A percentile compares a stretch with the other conserved stretches of the same genome.
These are phyloP conservation scores for Myxozyma geophila DNA, from an alignment of 805 yeast species.

Conservation along the genomic window DNA sequence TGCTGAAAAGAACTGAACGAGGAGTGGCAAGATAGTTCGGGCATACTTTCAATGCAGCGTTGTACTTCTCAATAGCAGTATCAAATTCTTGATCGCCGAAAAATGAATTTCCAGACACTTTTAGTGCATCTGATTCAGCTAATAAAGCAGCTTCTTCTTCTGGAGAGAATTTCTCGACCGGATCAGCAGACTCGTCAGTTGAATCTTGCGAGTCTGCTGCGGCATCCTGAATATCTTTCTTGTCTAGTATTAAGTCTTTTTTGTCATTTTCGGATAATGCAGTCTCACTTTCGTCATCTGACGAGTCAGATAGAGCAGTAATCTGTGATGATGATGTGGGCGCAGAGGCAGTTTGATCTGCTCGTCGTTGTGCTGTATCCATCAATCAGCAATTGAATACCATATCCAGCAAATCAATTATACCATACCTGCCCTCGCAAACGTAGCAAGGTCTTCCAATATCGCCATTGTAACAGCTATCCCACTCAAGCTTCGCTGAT, in stretches of 20 bases:
- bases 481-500: not conserved
- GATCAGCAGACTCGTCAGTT: not conserved
- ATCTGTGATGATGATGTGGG: not conserved
- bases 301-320: not conserved
- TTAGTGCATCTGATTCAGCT: conserved; percentile 46
- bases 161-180: conserved; percentile 24
- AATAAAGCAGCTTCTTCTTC: conserved; percentile 37
- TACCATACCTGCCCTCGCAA: conserved; percentile 6
- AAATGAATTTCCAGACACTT: conserved; percentile 46
- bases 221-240: not conserved
- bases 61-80: conserved; percentile 26
- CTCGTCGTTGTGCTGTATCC: conserved; percentile 5
- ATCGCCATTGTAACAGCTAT: conserved; percentile 4
- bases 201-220: not conserved
- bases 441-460: conserved; percentile 5
- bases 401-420: no score
- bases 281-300: not conserved
- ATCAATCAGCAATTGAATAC: not conserved
- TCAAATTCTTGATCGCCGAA: conserved; percentile 32
- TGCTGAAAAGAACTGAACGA: conserved; percentile 38
- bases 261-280: not conserved
- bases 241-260: not conserved
- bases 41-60: conserved; percentile 23
- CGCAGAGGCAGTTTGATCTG: conserved; percentile 12
- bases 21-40: conserved; percentile 22